Base-by-base conservation (phyloP, 208 protist species). In the Acanthamoeba sp. region DNA sequence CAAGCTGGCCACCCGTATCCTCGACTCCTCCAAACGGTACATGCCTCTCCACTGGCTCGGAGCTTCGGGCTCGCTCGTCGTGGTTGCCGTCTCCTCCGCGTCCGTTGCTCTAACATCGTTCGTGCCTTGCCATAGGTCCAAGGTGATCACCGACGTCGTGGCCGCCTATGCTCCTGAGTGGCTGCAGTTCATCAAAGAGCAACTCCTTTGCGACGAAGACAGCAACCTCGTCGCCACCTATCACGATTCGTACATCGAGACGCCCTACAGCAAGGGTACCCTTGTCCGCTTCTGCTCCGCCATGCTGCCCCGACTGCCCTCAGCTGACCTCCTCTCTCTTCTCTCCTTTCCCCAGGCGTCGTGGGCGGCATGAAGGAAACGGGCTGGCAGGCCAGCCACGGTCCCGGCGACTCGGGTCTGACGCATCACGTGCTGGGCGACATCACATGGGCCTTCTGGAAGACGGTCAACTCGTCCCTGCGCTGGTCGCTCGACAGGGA, bases 371-470 rank as follows among this genome's bases (percentile, higher is more conserved):
- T 91, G 85, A 91, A 91, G 85, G 85, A 91, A 45, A 71, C 57
- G 20, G 85, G 85, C 48, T 91, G 85, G 85, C 85, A 91, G 42
- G 85, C 85, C 32, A 91, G 85, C 85, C 85, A 91, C 57, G 85
- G 85, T 18, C 85, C 85, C 16, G 85, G 85, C 85, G 85, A 34
- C 38, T 55, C 38, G 27, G 85, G 85, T 36, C 59, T 91, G 18
- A 91, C 48, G 20, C 59, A 71, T 10, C 20, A 27, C 59, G 85
- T 91, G 24, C 85, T 91, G 24, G 85, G 55, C 57, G 85, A 91
- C 85, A 91, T 91, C 85, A 52, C 55, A 4, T 91, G 85, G 85
- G 48, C 85, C 32, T 91, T 93, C 64, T 93, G 89, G 89, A 93
- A 93, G 62, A 93, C 38, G 14, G 34, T 93, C 7, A 80, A 40